Percentiles rank a stretch among this genome's conserved stretches.
These are phyloP conservation scores for Suhomyces terraborum DNA, from an alignment of 1,139 yeast genomes.

Conservation along the genomic window DNA sequence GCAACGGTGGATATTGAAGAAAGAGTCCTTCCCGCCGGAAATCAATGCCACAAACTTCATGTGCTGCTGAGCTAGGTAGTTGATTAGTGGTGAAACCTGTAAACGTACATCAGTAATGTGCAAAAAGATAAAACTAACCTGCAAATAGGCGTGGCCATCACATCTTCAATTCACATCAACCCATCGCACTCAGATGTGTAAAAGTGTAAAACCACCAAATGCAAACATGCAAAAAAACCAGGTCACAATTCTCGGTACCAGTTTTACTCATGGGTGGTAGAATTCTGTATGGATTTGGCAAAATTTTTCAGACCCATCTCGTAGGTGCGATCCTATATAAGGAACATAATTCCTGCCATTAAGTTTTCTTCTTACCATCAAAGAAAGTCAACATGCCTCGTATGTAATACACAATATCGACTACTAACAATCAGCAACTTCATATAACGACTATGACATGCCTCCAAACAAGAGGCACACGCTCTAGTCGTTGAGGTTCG, in stretches of 20 bases:
- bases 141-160: not conserved
- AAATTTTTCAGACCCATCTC: slow-evolving; percentile 14
- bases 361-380: slow-evolving; percentile 20
- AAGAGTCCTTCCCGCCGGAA: slow-evolving; percentile 96
- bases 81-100: not conserved
- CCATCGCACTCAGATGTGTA: too few species aligned
- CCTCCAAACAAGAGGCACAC: not conserved
- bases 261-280: slow-evolving; percentile 10
- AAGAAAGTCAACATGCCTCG: slow-evolving; percentile 54
- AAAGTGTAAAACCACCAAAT: not conserved
- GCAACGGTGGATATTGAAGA: slow-evolving; percentile 85
- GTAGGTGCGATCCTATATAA: slow-evolving; percentile 11
- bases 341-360: slow-evolving; percentile 3
- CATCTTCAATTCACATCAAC: too few species aligned
- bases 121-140: too few species aligned
- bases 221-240: slow-evolving; percentile 2
- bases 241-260: slow-evolving; percentile 13
- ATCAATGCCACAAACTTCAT: slow-evolving; percentile 93
- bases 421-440: slow-evolving; percentile 15
- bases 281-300: not conserved
- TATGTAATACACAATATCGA: slow-evolving; percentile 46
- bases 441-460: slow-evolving; percentile 5
- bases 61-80: not conserved
- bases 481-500: slow-evolving; percentile 54
- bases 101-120: not conserved